A percentile compares a stretch with the other conserved stretches of the same genome.
phyloP scores from a whole-genome alignment of 768 basidiomycete genomes.

The Leccinellum rugosiceps region DNA sequence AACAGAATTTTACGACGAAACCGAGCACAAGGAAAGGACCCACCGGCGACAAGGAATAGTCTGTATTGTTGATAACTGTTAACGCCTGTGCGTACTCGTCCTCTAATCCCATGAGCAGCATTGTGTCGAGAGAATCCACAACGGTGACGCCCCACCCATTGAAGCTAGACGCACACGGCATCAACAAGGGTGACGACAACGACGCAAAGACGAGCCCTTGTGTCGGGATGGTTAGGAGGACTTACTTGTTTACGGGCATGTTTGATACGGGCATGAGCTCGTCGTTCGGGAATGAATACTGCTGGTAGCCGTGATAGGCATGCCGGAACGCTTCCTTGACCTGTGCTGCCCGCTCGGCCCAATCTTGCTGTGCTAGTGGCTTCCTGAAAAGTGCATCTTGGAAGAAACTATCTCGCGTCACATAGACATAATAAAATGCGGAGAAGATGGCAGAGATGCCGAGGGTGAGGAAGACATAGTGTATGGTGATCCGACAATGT shows the following conservation, averaged over 20 bases:
- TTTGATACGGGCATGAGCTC: constrained; percentile 57
- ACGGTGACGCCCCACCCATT: constrained; percentile 79
- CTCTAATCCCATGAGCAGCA: constrained; percentile 75
- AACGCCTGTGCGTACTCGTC: constrained; percentile 68
- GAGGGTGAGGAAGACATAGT: constrained; percentile 17
- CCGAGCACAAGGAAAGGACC: constrained; percentile 19
- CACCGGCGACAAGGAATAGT: constrained; percentile 48
- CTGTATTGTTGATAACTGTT: constrained; percentile 43
- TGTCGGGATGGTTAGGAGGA: background rate
- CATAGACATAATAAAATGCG: constrained; percentile 17
- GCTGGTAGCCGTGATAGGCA: constrained; percentile 64
- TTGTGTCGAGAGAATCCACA: constrained; percentile 82
- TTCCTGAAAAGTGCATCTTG: background rate
- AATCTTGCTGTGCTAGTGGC: constrained; percentile 30
- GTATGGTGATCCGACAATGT: constrained; percentile 7
- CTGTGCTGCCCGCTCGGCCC: constrained; percentile 50
- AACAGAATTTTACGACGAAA: constrained; percentile 13
- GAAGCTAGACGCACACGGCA: constrained; percentile 42
- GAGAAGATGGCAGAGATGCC: constrained; percentile 7
- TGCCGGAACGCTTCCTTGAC: constrained; percentile 66
- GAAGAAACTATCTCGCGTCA: background rate
- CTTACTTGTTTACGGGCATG: constrained; percentile 48
- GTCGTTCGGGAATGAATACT: constrained; percentile 59
- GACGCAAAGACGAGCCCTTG: background rate
- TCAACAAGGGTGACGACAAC: background rate